phyloP scores from a whole-genome alignment of 257 asterid species.

The Solanum clarkiae region DNA sequence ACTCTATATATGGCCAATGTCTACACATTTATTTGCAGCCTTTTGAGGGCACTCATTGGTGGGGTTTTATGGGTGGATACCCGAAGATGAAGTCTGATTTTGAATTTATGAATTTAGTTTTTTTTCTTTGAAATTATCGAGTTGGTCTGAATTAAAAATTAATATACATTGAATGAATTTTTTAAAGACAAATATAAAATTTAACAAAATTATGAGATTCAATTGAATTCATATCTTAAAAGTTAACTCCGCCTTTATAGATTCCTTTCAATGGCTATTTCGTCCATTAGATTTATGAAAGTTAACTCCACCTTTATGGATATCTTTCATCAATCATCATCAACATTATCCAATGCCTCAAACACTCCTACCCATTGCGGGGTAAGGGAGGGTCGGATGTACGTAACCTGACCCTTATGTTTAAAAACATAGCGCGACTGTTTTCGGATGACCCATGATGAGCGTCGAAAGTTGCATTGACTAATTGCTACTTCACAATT shows the following conservation, averaged over 20 bases:
- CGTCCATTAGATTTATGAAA: not conserved
- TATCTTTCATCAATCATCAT: too few species aligned
- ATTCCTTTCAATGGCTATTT: not conserved
- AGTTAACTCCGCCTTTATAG: not conserved
- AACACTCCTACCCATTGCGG: too few species aligned
- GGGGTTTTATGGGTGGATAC: not conserved
- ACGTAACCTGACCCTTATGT: too few species aligned
- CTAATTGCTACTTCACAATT: too few species aligned
- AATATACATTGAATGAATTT: not conserved
- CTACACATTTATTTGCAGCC: constrained; percentile 3
- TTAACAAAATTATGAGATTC: not conserved
- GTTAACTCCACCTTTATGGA: too few species aligned
- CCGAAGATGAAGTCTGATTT: rapidly evolving
- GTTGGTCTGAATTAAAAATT: too few species aligned
- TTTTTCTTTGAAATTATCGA: not conserved
- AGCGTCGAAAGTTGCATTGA: too few species aligned
- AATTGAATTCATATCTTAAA: not conserved
- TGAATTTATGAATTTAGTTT: not conserved
- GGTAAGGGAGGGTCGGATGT: too few species aligned
- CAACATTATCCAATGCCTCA: too few species aligned
- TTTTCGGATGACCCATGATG: too few species aligned
- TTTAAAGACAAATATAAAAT: rapidly evolving
- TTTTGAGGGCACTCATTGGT: not conserved
- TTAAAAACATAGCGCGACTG: too few species aligned
- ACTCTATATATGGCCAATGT: not conserved